phyloP scores from a whole-genome alignment of 2,329 filamentous ascomycete genomes.

The Tolypocladium ovalisporum region DNA sequence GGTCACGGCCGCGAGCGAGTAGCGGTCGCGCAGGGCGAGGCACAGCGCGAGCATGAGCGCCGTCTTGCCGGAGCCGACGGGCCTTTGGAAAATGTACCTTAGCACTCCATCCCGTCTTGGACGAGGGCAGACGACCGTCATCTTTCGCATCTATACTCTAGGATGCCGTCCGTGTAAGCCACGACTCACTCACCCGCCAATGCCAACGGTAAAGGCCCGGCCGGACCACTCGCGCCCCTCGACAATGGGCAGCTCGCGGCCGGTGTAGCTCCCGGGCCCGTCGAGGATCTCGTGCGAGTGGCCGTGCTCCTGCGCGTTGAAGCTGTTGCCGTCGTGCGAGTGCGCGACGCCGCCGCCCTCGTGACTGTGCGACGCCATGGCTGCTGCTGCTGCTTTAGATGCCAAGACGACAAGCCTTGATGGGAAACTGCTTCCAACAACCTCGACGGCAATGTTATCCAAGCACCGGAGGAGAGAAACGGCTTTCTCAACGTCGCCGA shows the following conservation, averaged over 20 bases:
- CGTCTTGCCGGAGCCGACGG: constrained; percentile 94
- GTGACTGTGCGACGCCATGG: constrained; percentile 3
- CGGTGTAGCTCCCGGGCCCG: constrained; percentile 81
- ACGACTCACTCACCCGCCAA: constrained; percentile 67
- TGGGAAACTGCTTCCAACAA: neutral
- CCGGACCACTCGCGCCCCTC: constrained; percentile 82
- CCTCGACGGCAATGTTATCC: neutral
- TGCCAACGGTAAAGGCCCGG: constrained; percentile 91
- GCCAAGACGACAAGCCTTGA: neutral
- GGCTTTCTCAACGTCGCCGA: neutral
- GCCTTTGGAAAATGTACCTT: constrained; percentile 39
- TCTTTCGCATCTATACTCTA: neutral
- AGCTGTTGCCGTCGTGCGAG: constrained; percentile 45
- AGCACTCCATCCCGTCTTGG: neutral
- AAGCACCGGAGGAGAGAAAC: neutral
- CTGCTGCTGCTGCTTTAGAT: neutral
- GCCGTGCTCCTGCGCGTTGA: constrained; percentile 63
- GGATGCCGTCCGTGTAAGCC: neutral
- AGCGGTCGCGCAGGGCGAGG: constrained; percentile 65
- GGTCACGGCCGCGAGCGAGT: constrained; percentile 88
- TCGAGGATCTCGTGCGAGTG: constrained; percentile 94
- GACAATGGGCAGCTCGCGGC: constrained; percentile 86
- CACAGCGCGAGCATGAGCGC: constrained; percentile 93
- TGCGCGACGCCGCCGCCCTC: constrained; percentile 42
- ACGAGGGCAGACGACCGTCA: neutral